Evolutionary conservation across 2,329 filamentous ascomycete genomes (phyloP), one percentile per base, ranked within the genome.

Genomic region (Ophiostoma sp.): DNA sequence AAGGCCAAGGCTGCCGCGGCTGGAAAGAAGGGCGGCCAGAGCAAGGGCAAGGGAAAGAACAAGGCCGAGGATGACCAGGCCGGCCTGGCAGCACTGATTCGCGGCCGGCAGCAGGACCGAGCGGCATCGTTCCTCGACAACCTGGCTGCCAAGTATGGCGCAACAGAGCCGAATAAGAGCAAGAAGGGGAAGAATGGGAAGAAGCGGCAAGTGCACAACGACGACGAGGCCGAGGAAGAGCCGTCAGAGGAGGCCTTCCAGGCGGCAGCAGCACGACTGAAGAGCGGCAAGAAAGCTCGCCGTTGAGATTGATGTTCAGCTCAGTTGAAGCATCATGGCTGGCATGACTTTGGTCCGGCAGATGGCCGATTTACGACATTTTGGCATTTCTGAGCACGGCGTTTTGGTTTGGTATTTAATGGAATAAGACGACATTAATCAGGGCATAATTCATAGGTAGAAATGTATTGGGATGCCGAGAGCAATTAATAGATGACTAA

Each of bases 121-220:
- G 83, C 80, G 13, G 80, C 80, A 36, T 82, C 81, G 52, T 93
- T 96, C 77, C 81, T 96, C 33, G 90, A 91, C 72, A 82, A 86
- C 67, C 79, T 97, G 67, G 92, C 92, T 71, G 90, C 89, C 67
- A 96, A 94, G 80, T 96, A 96, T 77, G 81, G 83, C 36, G 80
- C 82, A 8, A 77, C 77, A 17, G 76, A 76, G 67, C 75, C 76
- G 68, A 81, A 83, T 72, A 74, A 77, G 0, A 83, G 83, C 79
- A 88, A n/a, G 33, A 65, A 85, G 79, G 87, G 85, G 76, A 83
- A 82, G 13, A 87, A 86, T 76, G 33, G 65, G n/a, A 70, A 70
- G 67, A 74, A 74, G 64, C 73, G 73, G 35, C 15, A n/a, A 23
- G 82, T 84, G 35, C 78, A 76, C 0, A 78, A 85, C 35, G 82